Evolutionary conservation across 768 basidiomycete species (phyloP), one percentile per base, ranked within the genome.

Genomic region (Mycena latifolia): DNA sequence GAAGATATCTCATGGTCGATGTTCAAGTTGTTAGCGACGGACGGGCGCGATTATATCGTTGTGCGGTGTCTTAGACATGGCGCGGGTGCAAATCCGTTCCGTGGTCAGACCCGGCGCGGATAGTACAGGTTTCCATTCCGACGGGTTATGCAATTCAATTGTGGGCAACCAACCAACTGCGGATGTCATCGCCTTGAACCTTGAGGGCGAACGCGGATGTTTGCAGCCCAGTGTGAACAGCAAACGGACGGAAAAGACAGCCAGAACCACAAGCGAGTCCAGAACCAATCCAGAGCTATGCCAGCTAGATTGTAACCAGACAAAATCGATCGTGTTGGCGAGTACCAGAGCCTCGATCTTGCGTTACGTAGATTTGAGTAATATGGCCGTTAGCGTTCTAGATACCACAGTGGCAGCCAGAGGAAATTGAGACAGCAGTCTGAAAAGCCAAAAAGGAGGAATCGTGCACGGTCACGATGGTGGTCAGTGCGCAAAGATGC

Each of bases 1-100:
- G 69, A 2, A 66, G 68, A 29, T 69, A 66, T 18, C 66, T 45
- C 69, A 70, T 70, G 39, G 50, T 53, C 24, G 24, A 14, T 3
- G 9, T 11, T 47, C 10, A 0, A 37, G 10, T 9, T 39, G 15
- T 14, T n/a, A 6, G 28, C 17, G 37, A 9, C 6, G 17, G 28
- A 28, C 9, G 14, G 29, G 20, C 31, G 29, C 31, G 22, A 18
- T 53, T 65, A 58, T 65, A 59, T 59, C 15, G 51, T 24, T 9
- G 22, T 22, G 55, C 31, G 27, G 47, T n/a, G 39, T 43, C 31
- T 52, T 39, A 63, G 61, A 54, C 58, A 43, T 55, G 14, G 28
- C 11, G 12, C 22, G 24, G 52, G n/a, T 29, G 31, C 33, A 47
- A 37, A 56, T 55, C 61, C 28, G 46, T 50, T 63, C 55, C 47